Evolutionary conservation across 2,329 filamentous ascomycete species (phyloP), one percentile per base, ranked within the genome.

Genomic region (Trichophyton verrucosum): DNA sequence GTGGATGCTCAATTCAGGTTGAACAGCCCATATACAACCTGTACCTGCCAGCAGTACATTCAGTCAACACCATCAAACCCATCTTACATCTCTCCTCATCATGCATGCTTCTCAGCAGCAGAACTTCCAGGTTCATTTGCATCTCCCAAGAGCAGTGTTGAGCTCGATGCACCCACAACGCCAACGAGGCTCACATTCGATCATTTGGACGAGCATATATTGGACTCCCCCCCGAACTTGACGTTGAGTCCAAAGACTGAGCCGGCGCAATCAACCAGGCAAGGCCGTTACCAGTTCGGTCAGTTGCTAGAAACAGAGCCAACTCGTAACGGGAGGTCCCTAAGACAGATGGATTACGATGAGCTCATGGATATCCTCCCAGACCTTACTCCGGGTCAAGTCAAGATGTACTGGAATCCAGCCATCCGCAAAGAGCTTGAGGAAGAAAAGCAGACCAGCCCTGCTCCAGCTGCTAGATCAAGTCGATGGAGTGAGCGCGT

Each of bases 361-460:
- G 64, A 64, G 13, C 62, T 65, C 36, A 57, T 64, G 22, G 61
- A 61, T 11, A 49, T 53, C 9, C 55, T 64, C 13, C 62, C 64
- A 5, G 46, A 56, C 8, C 62, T 65, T 57, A 64, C 62, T 7
- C 15, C 58, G 24, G 58, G 55, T 11, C 62, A 63, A 44, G 62
- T 65, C n/a, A 61, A 56, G n/a, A n/a, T 49, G n/a, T 58, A 57
- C 17, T 65, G 63, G 63, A 33, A 55, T n/a, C 62, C 59, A 15
- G 58, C 60, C 46, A 62, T 65, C 38, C 17, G 20, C 5, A 53
- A 60, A 46, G 15, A 44, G 36, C 46, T 58, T 33, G 3, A 36
- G n/a, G 40, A 27, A 49, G 22, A 24, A 36, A 62, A 61, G 13
- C 22, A 33, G 15, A 30, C 9, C 22, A 53, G 49, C 24, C 24